phyloP scores from a whole-genome alignment of 208 protist species.

The Crithidia thermophila region DNA sequence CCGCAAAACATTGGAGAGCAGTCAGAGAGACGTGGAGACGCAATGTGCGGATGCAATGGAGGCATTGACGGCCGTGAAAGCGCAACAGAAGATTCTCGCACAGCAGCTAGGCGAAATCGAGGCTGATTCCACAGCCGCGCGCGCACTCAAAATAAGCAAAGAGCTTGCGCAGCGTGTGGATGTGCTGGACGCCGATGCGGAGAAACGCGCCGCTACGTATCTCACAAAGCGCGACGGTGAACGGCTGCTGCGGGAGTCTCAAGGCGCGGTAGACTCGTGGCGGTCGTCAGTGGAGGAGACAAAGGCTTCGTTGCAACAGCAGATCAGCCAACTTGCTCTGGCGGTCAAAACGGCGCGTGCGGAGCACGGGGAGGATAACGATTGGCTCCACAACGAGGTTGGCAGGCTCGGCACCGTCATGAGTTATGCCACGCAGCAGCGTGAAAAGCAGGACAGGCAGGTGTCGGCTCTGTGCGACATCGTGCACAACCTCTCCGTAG shows the following conservation, averaged over 20 bases:
- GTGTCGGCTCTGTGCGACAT: conserved; percentile 33
- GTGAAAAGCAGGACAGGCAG: conserved; percentile 27
- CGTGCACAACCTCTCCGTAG: conserved; percentile 36
- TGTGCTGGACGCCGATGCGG: conserved; percentile 10
- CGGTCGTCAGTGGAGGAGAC: background rate
- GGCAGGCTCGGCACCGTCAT: conserved; percentile 14
- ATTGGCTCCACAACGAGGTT: conserved; percentile 33
- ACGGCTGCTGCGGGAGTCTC: conserved; percentile 11
- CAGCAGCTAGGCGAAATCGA: conserved; percentile 17
- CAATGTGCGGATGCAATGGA: conserved; percentile 14
- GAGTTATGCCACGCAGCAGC: conserved; percentile 23
- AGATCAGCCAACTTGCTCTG: conserved; percentile 8
- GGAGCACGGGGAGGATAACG: conserved; percentile 31
- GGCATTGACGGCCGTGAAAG: conserved; percentile 15
- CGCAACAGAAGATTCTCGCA: conserved; percentile 20
- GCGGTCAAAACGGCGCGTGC: conserved; percentile 4
- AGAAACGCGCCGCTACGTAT: conserved; percentile 3
- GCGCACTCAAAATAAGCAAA: conserved; percentile 13
- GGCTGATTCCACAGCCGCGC: background rate
- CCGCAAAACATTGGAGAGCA: conserved; percentile 1
- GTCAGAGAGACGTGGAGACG: background rate
- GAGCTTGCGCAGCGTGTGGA: conserved; percentile 12
- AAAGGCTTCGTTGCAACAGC: background rate
- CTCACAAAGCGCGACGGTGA: conserved; percentile 9
- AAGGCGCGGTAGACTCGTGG: conserved; percentile 2